Conservation (phyloP, 768 basidiomycete genomes). For the Coprinellus micaceus region DNA sequence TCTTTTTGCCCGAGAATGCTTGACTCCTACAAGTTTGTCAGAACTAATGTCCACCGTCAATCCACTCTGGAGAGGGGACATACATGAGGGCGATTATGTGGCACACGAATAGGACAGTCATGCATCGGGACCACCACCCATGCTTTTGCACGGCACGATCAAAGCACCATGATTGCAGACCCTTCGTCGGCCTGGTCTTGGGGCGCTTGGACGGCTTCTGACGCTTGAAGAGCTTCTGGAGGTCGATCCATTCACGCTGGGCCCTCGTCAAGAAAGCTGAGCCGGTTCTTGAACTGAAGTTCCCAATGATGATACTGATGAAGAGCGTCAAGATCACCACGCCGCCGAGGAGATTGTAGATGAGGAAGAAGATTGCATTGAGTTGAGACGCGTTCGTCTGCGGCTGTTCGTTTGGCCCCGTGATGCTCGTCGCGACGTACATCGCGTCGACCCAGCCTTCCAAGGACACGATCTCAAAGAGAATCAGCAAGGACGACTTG, state of each 20-base stretch:
- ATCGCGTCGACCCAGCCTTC: slow-evolving; percentile 98
- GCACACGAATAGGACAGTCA: slow-evolving; percentile 74
- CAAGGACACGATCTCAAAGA: slow-evolving; percentile 94
- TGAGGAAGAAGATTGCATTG: slow-evolving; percentile 88
- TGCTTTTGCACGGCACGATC: slow-evolving; percentile 88
- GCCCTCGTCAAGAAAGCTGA: slow-evolving; percentile 80
- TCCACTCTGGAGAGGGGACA: too few relatives aligned
- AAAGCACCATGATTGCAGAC: slow-evolving; percentile 80
- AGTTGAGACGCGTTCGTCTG: slow-evolving; percentile 65
- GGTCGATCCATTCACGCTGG: slow-evolving; percentile 92
- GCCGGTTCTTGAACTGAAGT: slow-evolving; percentile 85
- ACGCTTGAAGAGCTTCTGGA: slow-evolving; percentile 82
- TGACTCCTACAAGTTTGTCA: slow-evolving; percentile 59
- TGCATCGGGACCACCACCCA: slow-evolving; percentile 84
- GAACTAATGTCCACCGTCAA: background rate
- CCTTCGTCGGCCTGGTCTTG: slow-evolving; percentile 47
- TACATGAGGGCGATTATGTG: slow-evolving; percentile 86
- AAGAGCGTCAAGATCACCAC: slow-evolving; percentile 89
- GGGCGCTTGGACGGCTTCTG: slow-evolving; percentile 87
- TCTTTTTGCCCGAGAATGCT: slow-evolving; percentile 52
- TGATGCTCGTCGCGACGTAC: slow-evolving; percentile 74
- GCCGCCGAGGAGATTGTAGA: slow-evolving; percentile 88
- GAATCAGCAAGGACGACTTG: slow-evolving; percentile 75
- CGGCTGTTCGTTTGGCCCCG: slow-evolving; percentile 66
- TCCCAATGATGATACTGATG: slow-evolving; percentile 94